Evolutionary conservation across 148 eudicot species (phyloP).

Genomic region (Camellia japonica): DNA sequence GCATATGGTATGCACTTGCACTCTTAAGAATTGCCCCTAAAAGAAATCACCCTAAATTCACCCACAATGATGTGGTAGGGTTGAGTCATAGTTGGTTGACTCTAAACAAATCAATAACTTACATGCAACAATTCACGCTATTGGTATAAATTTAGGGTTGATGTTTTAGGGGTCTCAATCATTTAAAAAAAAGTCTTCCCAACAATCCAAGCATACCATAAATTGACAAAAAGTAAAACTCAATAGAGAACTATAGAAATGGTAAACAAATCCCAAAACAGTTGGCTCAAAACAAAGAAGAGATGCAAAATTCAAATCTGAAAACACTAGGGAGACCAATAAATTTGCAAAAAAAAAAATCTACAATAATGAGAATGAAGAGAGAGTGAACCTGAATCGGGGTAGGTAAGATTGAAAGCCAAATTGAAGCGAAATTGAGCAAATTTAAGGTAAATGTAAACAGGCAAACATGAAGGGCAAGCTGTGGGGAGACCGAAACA

Average conservation of each 20-base stretch:
- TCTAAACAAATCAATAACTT: too few relatives aligned
- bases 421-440: conserved; percentile 54
- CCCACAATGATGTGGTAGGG: too few relatives aligned
- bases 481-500: conserved; percentile 81
- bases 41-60: too few relatives aligned
- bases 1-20: too few relatives aligned
- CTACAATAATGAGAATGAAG: background rate
- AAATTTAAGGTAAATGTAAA: conserved; percentile 77
- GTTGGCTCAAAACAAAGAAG: background rate
- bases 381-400: conserved; percentile 71
- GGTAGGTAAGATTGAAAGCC: conserved; percentile 53
- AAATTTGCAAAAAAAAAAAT: background rate
- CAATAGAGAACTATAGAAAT: background rate
- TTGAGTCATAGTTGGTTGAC: too few relatives aligned
- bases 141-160: too few relatives aligned
- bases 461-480: conserved; percentile 75
- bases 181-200: too few relatives aligned
- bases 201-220: background rate
- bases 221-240: background rate
- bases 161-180: too few relatives aligned
- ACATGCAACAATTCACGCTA: too few relatives aligned
- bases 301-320: background rate
- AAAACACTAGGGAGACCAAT: background rate
- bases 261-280: background rate
- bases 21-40: too few relatives aligned